phyloP scores from a whole-genome alignment of 148 eudicot genomes.

The Dianthus caryophyllus region DNA sequence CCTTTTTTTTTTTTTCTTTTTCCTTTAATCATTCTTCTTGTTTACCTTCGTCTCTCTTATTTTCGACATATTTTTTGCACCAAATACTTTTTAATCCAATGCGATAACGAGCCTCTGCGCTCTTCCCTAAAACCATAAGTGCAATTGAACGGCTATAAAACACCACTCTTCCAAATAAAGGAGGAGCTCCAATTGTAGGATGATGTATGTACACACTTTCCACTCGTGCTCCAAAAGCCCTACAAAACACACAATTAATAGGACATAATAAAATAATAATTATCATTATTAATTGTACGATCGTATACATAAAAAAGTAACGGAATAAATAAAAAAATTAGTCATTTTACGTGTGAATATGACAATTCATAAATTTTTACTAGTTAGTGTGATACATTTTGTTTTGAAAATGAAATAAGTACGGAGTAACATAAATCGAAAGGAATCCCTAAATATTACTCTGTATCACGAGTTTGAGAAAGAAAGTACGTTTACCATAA shows the following conservation, averaged over 20 bases:
- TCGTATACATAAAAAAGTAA: too few species aligned
- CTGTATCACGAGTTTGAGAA: too few species aligned
- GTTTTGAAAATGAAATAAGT: too few species aligned
- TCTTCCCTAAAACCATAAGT: neutral
- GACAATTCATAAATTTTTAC: too few species aligned
- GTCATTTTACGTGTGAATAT: too few species aligned
- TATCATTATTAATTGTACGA: too few species aligned
- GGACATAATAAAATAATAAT: neutral
- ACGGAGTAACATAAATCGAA: too few species aligned
- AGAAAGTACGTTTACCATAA: neutral
- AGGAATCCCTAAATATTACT: too few species aligned
- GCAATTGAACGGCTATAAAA: slow-evolving; percentile 6
- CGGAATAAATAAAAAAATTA: too few species aligned
- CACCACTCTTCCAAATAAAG: slow-evolving; percentile 13
- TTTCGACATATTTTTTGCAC: slow-evolving; percentile 15
- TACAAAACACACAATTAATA: neutral
- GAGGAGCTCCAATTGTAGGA: neutral
- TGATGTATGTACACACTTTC: slow-evolving; percentile 16
- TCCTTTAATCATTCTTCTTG: neutral
- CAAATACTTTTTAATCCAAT: neutral
- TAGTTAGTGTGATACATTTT: too few species aligned
- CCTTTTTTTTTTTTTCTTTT: neutral
- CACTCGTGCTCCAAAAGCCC: slow-evolving; percentile 14
- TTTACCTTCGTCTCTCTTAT: neutral
- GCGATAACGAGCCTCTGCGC: neutral